Percentiles rank a stretch among this genome's conserved stretches.
These are phyloP conservation scores for Debaryomyces sp. DNA, from an alignment of 1,139 yeast genomes.

Conservation along the genomic window DNA sequence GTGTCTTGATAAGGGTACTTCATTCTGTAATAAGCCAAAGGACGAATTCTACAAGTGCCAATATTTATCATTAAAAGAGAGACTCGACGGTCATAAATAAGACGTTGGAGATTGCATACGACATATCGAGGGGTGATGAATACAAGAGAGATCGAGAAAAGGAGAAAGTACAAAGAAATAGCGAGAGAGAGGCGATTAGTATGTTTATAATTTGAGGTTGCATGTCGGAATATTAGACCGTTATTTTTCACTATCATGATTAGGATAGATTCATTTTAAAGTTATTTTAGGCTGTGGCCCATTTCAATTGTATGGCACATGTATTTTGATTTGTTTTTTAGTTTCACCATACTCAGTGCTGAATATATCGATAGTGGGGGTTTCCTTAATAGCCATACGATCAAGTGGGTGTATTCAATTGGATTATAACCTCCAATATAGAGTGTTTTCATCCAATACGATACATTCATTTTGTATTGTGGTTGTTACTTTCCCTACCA, in stretches of 20 bases:
- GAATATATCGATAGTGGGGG: not conserved
- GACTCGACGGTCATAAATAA: slow-evolving; percentile 34
- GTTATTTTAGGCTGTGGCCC: not conserved
- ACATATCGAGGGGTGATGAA: not conserved
- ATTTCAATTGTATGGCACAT: not conserved
- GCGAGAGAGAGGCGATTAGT: not conserved
- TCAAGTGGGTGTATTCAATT: not conserved
- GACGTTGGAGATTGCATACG: not conserved
- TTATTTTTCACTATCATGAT: not conserved
- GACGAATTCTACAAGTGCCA: slow-evolving; percentile 53
- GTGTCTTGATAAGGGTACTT: slow-evolving; percentile 50
- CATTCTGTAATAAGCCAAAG: slow-evolving; percentile 45
- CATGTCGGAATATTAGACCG: not conserved
- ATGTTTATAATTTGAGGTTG: slow-evolving; percentile 1
- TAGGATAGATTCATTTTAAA: not conserved
- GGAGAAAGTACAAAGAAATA: not conserved
- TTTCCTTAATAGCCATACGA: not conserved
- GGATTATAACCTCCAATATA: not conserved
- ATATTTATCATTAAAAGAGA: slow-evolving; percentile 46
- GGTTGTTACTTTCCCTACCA: not conserved
- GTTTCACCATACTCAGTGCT: not conserved
- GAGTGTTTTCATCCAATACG: not conserved
- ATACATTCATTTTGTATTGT: not conserved
- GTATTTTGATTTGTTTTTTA: not conserved
- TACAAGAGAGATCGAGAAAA: not conserved